Conservation (phyloP, 2,329 filamentous ascomycete species). For the Paraphaeosphaeria sporulosa region DNA sequence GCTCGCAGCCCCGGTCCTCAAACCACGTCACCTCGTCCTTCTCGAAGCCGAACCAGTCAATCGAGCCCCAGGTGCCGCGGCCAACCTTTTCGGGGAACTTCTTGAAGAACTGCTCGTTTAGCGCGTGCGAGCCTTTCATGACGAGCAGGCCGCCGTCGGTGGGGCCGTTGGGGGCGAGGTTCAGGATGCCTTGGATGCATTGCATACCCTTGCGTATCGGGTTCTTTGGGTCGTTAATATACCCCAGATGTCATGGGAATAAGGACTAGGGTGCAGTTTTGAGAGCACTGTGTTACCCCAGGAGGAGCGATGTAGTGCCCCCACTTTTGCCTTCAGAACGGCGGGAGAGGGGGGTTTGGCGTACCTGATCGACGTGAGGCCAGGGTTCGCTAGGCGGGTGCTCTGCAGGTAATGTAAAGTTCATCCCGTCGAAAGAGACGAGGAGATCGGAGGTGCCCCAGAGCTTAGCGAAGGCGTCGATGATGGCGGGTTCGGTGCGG, state of each 20-base stretch:
- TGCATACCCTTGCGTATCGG: constrained; percentile 52
- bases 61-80: no score
- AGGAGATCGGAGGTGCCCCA: constrained; percentile 50
- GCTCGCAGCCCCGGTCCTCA: constrained; percentile 65
- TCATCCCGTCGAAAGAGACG: constrained; percentile 50
- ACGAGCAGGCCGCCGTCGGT: constrained; percentile 58
- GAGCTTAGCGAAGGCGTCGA: constrained; percentile 45
- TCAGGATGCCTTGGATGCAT: constrained; percentile 55
- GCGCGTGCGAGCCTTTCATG: constrained; percentile 53
- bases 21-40: constrained; percentile 67
- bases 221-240: no score
- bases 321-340: no score
- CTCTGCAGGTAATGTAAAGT: constrained; percentile 43
- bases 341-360: no score
- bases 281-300: no score
- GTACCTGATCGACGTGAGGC: constrained; percentile 52
- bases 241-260: no score
- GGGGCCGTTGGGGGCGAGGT: constrained; percentile 54
- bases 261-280: no score
- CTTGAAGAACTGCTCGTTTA: constrained; percentile 56
- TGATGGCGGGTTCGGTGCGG: constrained; percentile 48
- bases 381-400: constrained; percentile 36
- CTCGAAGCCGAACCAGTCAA: constrained; percentile 18
- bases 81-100: constrained; percentile 41
- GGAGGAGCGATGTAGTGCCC: no score